Percentiles rank a stretch among this genome's conserved stretches.
Conservation (phyloP, 108 stramenopile species). For the Aurantiochytrium sp. region DNA sequence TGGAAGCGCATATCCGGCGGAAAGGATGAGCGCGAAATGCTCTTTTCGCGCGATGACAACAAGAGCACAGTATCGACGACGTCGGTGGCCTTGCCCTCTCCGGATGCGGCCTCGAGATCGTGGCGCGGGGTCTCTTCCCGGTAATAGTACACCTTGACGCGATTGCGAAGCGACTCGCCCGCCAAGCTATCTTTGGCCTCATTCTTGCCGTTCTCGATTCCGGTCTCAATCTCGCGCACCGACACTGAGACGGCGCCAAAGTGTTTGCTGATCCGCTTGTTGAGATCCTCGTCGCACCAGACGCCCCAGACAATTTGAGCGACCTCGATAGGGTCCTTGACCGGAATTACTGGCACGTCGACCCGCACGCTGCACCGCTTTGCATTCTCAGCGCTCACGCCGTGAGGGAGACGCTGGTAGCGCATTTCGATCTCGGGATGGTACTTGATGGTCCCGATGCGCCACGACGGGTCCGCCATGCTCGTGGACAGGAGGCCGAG, state of each 20-base stretch:
- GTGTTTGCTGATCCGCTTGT: constrained; percentile 30
- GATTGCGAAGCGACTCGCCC: not conserved
- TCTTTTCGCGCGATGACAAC: constrained; percentile 18
- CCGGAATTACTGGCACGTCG: not conserved
- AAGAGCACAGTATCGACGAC: constrained; percentile 19
- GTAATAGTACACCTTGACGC: constrained; percentile 27
- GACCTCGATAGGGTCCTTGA: not conserved
- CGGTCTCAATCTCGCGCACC: constrained; percentile 9
- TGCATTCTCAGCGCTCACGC: not conserved
- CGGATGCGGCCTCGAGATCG: not conserved
- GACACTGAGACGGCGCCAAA: constrained; percentile 14
- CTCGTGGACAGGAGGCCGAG: constrained; percentile 20
- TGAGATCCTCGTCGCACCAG: constrained; percentile 31
- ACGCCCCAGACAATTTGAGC: not conserved
- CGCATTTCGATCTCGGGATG: constrained; percentile 28
- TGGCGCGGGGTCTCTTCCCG: not conserved
- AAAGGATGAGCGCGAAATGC: not conserved
- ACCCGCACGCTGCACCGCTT: constrained; percentile 22
- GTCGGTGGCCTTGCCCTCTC: not conserved
- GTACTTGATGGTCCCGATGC: not conserved
- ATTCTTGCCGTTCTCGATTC: not conserved
- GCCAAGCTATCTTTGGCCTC: not conserved
- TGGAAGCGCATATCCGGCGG: not conserved
- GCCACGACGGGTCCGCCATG: constrained; percentile 29
- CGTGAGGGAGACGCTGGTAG: constrained; percentile 23